Percentiles rank a stretch among this genome's conserved stretches.
phyloP scores from a whole-genome alignment of 2,329 filamentous ascomycete genomes.

The Cordyceps cicadae region DNA sequence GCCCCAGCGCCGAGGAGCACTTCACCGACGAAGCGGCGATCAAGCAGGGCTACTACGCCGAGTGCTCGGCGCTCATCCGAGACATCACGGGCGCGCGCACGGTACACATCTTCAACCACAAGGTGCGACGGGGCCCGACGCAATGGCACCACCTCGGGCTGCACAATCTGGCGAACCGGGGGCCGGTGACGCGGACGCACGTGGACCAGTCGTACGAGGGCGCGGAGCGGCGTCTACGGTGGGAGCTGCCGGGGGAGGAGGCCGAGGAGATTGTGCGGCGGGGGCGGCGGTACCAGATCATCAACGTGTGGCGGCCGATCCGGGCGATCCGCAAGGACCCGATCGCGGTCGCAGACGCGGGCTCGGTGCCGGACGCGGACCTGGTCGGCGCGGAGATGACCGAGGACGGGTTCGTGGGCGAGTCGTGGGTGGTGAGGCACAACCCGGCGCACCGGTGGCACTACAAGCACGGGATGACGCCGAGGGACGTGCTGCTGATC shows the following conservation, averaged over 20 bases:
- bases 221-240: constrained; percentile 22
- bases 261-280: constrained; percentile 27
- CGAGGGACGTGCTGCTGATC: constrained; percentile 48
- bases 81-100: constrained; percentile 48
- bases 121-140: constrained; percentile 46
- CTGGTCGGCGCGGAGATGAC: constrained; percentile 42
- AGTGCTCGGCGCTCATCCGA: constrained; percentile 59
- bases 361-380: constrained; percentile 41
- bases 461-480: constrained; percentile 42
- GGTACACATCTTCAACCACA: constrained; percentile 67
- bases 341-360: constrained; percentile 43
- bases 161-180: constrained; percentile 51
- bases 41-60: constrained; percentile 58
- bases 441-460: constrained; percentile 41
- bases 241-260: constrained; percentile 37
- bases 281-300: constrained; percentile 42
- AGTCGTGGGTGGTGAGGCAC: constrained; percentile 38
- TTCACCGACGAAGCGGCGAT: constrained; percentile 51
- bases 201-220: constrained; percentile 47
- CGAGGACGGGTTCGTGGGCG: constrained; percentile 40
- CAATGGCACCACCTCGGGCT: constrained; percentile 60
- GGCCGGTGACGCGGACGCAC: constrained; percentile 28
- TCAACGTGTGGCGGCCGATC: constrained; percentile 37
- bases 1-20: constrained; percentile 22
- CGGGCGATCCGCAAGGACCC: constrained; percentile 38